These are phyloP conservation scores for Royoungia palumana DNA, from an alignment of 768 basidiomycete species.

Conservation along the genomic window DNA sequence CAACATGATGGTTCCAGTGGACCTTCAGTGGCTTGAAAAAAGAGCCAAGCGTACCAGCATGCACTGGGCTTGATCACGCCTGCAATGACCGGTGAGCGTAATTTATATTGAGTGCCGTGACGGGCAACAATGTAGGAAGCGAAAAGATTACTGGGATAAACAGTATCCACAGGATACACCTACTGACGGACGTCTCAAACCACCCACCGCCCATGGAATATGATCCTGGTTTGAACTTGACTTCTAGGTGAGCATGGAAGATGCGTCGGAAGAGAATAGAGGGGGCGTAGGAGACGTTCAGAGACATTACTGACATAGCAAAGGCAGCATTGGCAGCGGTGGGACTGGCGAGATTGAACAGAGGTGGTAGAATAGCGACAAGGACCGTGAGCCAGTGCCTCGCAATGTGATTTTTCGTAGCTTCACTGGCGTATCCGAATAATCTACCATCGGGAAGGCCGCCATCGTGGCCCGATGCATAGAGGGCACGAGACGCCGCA, in stretches of 20 bases:
- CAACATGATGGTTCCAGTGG: too few relatives aligned
- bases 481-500: conserved; percentile 55
- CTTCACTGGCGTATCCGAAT: conserved; percentile 46
- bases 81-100: conserved; percentile 39
- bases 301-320: conserved; percentile 48
- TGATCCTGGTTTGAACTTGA: conserved; percentile 56
- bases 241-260: conserved; percentile 54
- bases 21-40: too few relatives aligned
- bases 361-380: conserved; percentile 40
- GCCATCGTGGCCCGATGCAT: conserved; percentile 54
- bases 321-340: conserved; percentile 57
- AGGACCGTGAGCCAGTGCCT: conserved; percentile 50
- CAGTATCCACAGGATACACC: conserved; percentile 43
- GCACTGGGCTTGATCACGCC: conserved; percentile 28
- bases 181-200: conserved; percentile 43
- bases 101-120: conserved; percentile 49
- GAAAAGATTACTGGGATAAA: conserved; percentile 49
- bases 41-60: conserved; percentile 53
- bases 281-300: conserved; percentile 55
- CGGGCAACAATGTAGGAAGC: conserved; percentile 50
- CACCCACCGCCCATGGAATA: conserved; percentile 55
- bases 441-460: conserved; percentile 56
- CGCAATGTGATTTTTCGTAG: conserved; percentile 54
- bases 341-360: conserved; percentile 51
- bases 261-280: conserved; percentile 51